These are phyloP conservation scores for Colletotrichum melonis DNA, from an alignment of 2,329 filamentous ascomycete species.

Conservation along the genomic window DNA sequence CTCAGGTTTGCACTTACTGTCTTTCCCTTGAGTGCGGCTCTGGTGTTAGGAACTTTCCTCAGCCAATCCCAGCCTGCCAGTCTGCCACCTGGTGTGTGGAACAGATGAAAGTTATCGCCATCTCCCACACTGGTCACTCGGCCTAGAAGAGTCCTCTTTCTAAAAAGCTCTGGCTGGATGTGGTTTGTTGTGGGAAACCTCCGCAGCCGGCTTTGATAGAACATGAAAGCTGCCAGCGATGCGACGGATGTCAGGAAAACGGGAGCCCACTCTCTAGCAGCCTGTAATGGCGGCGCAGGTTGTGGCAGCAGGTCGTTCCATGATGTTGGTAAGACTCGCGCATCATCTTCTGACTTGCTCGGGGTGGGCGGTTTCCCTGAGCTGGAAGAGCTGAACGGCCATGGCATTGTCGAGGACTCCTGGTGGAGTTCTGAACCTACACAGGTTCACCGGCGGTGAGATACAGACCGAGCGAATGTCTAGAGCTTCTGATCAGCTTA, in stretches of 20 bases:
- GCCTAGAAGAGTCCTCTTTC: conserved; percentile 82
- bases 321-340: conserved; percentile 39
- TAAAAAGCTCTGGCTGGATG: conserved; percentile 80
- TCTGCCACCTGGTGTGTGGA: conserved; percentile 92
- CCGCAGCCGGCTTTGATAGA: conserved; percentile 83
- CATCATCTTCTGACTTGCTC: conserved; percentile 37
- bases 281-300: conserved; percentile 53
- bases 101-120: conserved; percentile 94
- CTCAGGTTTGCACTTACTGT: conserved; percentile 68
- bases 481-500: conserved; percentile 16
- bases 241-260: conserved; percentile 56
- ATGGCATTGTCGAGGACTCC: conserved; percentile 43
- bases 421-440: conserved; percentile 13
- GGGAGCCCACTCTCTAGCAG: conserved; percentile 66
- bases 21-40: conserved; percentile 76
- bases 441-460: conserved; percentile 1
- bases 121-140: conserved; percentile 94
- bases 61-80: conserved; percentile 94
- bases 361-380: not conserved
- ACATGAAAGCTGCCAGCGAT: conserved; percentile 62
- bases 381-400: conserved; percentile 42
- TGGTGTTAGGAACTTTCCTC: conserved; percentile 76
- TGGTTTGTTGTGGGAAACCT: conserved; percentile 83
- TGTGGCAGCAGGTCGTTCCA: conserved; percentile 36
- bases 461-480: not conserved